Conservation (phyloP, 2,329 filamentous ascomycete genomes). For the Colletotrichum agaves region DNA sequence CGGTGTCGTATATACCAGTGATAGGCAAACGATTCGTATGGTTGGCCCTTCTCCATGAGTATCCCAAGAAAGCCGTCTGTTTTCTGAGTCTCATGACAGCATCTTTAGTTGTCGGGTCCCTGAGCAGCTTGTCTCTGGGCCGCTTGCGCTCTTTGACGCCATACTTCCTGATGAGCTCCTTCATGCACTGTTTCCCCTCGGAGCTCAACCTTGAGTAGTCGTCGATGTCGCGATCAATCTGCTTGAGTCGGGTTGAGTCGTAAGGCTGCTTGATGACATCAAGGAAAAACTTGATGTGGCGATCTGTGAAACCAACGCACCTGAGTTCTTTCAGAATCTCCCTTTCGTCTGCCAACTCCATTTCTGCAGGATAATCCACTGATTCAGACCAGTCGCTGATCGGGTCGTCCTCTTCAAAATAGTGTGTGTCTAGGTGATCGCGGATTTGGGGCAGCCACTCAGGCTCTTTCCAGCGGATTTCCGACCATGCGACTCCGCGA, state of each 20-base stretch:
- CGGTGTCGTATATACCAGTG: neutral
- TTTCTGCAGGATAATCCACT: constrained; percentile 24
- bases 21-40: neutral
- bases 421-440: constrained; percentile 79
- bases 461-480: constrained; percentile 75
- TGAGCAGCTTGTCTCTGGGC: constrained; percentile 84
- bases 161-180: constrained; percentile 61
- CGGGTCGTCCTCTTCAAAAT: constrained; percentile 86
- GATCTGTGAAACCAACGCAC: neutral
- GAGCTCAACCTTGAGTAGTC: constrained; percentile 46
- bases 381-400: constrained; percentile 72
- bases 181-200: constrained; percentile 55
- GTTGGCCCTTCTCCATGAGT: constrained; percentile 76
- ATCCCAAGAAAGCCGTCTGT: constrained; percentile 86
- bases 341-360: neutral
- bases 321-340: neutral
- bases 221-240: constrained; percentile 61
- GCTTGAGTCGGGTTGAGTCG: constrained; percentile 59
- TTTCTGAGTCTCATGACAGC: constrained; percentile 84
- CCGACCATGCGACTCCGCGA: constrained; percentile 79
- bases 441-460: constrained; percentile 83
- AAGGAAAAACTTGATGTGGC: constrained; percentile 32
- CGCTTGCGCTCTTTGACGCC: constrained; percentile 78
- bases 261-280: constrained; percentile 60
- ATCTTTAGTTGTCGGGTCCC: constrained; percentile 74